Percentiles rank a stretch among this genome's conserved stretches.
These are phyloP conservation scores for Passiflora organensis DNA, from an alignment of 345 rosid species.

Conservation along the genomic window DNA sequence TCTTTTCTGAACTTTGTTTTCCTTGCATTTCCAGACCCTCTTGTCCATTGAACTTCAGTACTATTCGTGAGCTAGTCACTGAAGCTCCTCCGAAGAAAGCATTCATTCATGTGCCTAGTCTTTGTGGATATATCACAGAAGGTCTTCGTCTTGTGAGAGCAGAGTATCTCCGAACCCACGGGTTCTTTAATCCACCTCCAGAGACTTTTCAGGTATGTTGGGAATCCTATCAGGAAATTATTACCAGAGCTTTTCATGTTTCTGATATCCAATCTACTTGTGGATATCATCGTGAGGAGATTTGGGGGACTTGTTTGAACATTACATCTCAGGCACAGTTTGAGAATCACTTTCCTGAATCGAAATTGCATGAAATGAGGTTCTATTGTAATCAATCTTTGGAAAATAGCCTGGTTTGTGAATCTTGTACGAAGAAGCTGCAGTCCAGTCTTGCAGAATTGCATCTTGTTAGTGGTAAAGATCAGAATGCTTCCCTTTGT, in stretches of 20 bases:
- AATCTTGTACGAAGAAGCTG: slow-evolving; percentile 25
- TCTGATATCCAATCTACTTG: slow-evolving; percentile 28
- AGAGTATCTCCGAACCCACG: slow-evolving; percentile 21
- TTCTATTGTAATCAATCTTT: slow-evolving; percentile 23
- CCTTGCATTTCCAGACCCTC: slow-evolving; percentile 5
- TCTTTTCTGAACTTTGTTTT: slow-evolving; percentile 3
- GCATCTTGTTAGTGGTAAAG: slow-evolving; percentile 2
- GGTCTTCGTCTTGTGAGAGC: slow-evolving; percentile 30
- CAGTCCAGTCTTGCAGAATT: slow-evolving; percentile 1
- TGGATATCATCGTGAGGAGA: slow-evolving; percentile 23
- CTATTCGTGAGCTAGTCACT: slow-evolving; percentile 10
- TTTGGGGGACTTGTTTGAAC: slow-evolving; percentile 21
- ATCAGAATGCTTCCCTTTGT: slow-evolving; percentile 21
- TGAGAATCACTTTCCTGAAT: slow-evolving; percentile 27
- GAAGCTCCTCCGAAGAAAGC: slow-evolving; percentile 10
- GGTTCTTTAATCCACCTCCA: slow-evolving; percentile 29
- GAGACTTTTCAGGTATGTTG: slow-evolving; percentile 21
- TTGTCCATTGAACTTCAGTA: slow-evolving; percentile 31
- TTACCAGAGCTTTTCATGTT: slow-evolving; percentile 15
- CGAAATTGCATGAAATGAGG: slow-evolving; percentile 20
- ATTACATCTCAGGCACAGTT: slow-evolving; percentile 27
- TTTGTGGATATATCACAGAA: slow-evolving; percentile 18
- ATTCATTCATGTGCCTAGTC: slow-evolving; percentile 3
- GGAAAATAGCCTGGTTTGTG: slow-evolving; percentile 18
- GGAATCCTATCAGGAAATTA: slow-evolving; percentile 17